phyloP scores from a whole-genome alignment of 306 rosid genomes.

The Argentina anserina region DNA sequence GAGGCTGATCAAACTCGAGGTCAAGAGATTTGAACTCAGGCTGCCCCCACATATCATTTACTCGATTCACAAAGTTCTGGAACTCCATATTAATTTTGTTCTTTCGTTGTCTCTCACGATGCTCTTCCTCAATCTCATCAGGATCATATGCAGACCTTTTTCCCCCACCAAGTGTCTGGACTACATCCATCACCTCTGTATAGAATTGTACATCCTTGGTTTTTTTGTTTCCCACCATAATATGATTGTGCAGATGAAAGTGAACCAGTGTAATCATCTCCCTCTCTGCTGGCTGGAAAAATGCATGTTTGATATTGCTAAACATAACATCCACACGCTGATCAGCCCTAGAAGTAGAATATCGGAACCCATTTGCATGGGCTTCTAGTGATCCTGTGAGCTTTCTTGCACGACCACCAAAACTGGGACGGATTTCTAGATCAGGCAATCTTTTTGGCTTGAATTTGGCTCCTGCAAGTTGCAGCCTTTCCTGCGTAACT shows the following conservation, averaged over 20 bases:
- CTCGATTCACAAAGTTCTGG: constrained; percentile 36
- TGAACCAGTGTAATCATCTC: constrained; percentile 38
- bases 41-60: constrained; percentile 37
- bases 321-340: constrained; percentile 38
- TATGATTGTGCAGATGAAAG: constrained; percentile 37
- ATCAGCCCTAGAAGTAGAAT: constrained; percentile 38
- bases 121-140: constrained; percentile 44
- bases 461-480: constrained; percentile 31
- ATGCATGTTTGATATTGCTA: constrained; percentile 36
- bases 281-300: constrained; percentile 41
- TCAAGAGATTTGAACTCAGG: constrained; percentile 31
- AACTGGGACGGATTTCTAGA: constrained; percentile 34
- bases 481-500: constrained; percentile 37
- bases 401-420: constrained; percentile 38
- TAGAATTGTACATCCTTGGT: constrained; percentile 40
- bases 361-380: constrained; percentile 34
- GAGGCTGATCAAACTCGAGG: constrained; percentile 41
- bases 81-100: constrained; percentile 35
- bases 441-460: constrained; percentile 37
- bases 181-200: constrained; percentile 39
- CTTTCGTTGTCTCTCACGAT: constrained; percentile 36
- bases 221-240: constrained; percentile 43
- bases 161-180: constrained; percentile 39
- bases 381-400: constrained; percentile 36
- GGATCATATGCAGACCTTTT: constrained; percentile 35